Conservation (phyloP, 225 moss, liverwort and hornwort genomes). For the Rhytidiadelphus loreus region DNA sequence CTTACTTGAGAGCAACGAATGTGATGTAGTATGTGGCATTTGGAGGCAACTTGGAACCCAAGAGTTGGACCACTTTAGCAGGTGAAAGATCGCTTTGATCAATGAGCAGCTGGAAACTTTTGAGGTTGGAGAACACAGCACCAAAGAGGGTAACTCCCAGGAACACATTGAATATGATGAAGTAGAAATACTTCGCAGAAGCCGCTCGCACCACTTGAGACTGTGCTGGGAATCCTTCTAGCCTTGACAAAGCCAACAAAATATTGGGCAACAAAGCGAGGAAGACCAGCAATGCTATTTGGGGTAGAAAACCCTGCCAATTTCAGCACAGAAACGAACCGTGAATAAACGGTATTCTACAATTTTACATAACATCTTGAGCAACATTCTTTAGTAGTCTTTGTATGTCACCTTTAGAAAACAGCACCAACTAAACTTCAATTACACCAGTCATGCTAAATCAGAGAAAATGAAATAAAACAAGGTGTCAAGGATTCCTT, state of each 20-base stretch:
- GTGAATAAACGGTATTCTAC: neutral
- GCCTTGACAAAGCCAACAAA: slow-evolving; percentile 41
- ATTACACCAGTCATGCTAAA: neutral
- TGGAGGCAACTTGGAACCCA: slow-evolving; percentile 65
- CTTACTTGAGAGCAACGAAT: slow-evolving; percentile 70
- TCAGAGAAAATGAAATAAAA: neutral
- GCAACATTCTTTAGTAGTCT: neutral
- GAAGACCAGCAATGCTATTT: slow-evolving; percentile 58
- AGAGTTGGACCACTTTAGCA: slow-evolving; percentile 32
- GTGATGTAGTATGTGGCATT: slow-evolving; percentile 68
- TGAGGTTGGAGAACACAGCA: slow-evolving; percentile 32
- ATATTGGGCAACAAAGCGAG: slow-evolving; percentile 54
- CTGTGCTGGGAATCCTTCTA: slow-evolving; percentile 54
- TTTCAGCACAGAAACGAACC: neutral
- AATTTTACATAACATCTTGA: neutral
- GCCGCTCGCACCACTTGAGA: slow-evolving; percentile 61
- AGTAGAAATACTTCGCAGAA: slow-evolving; percentile 68
- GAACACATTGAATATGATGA: slow-evolving; percentile 79
- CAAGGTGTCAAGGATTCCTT: neutral
- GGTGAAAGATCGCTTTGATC: slow-evolving; percentile 2
- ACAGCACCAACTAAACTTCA: no score
- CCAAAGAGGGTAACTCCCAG: slow-evolving; percentile 80
- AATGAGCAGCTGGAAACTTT: slow-evolving; percentile 27
- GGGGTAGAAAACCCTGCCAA: slow-evolving; percentile 53
- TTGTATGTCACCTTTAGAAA: neutral